Evolutionary conservation across 805 yeast species (phyloP).

Genomic region (Naumovozyma baii): DNA sequence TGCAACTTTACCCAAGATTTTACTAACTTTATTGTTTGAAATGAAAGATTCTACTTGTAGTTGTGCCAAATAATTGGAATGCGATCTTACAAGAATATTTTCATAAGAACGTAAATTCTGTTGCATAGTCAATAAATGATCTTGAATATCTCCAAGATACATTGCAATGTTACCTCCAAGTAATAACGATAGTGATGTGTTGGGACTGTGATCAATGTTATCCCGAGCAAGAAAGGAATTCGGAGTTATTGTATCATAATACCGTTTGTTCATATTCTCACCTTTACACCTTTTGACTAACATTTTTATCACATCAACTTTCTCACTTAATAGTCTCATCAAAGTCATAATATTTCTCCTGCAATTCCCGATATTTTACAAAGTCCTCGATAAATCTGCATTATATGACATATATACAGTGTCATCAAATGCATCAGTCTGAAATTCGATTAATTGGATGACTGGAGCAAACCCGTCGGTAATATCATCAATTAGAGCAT

Average conservation of each 20-base stretch:
- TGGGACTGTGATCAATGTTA: neutral
- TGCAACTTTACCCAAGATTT: conserved; percentile 81
- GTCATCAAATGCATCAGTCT: conserved; percentile 70
- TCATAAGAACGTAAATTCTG: conserved; percentile 85
- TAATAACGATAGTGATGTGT: conserved; percentile 3
- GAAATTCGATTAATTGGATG: conserved; percentile 65
- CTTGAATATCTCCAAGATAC: conserved; percentile 91
- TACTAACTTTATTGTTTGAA: conserved; percentile 76
- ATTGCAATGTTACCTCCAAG: conserved; percentile 89
- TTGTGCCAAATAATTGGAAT: conserved; percentile 86
- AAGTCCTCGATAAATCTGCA: conserved; percentile 65
- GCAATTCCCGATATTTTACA: conserved; percentile 77
- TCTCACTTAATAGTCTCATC: conserved; percentile 81
- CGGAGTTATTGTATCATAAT: conserved; percentile 31
- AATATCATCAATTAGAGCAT: conserved; percentile 74
- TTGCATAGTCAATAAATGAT: conserved; percentile 92
- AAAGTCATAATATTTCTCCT: conserved; percentile 87
- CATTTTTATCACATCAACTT: conserved; percentile 94
- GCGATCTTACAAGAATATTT: conserved; percentile 85
- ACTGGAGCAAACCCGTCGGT: conserved; percentile 81
- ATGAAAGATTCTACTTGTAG: conserved; percentile 86
- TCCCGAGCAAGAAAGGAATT: conserved; percentile 11
- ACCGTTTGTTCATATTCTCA: conserved; percentile 35
- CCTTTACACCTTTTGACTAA: conserved; percentile 92
- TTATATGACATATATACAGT: conserved; percentile 75